These are phyloP conservation scores for Metschnikowia cubensis DNA, from an alignment of 805 yeast species.

Conservation along the genomic window DNA sequence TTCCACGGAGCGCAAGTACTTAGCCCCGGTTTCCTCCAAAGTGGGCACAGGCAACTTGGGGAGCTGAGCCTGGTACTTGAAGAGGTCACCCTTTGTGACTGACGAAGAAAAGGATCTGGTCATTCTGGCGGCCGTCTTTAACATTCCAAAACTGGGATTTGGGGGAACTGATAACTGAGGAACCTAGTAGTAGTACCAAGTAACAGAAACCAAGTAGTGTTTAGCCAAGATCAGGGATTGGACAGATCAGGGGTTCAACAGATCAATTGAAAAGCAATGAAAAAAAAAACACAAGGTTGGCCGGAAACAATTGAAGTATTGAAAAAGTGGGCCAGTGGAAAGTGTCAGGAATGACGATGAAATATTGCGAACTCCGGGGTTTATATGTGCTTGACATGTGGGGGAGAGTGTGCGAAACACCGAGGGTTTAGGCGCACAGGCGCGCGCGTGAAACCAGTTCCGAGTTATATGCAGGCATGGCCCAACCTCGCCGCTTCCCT, in stretches of 20 bases:
- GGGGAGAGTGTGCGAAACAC: neutral
- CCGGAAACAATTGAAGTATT: neutral
- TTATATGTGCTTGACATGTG: slow-evolving; percentile 1
- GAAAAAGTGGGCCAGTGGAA: neutral
- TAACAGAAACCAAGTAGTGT: neutral
- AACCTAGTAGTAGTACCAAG: too few relatives aligned
- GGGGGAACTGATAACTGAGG: neutral
- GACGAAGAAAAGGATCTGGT: slow-evolving; percentile 22
- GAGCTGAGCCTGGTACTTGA: slow-evolving; percentile 63
- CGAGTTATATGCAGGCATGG: neutral
- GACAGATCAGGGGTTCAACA: neutral
- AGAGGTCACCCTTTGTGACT: slow-evolving; percentile 59
- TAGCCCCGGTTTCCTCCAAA: slow-evolving; percentile 61
- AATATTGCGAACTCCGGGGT: slow-evolving; percentile 2
- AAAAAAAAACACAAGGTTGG: neutral
- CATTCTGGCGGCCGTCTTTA: slow-evolving; percentile 16
- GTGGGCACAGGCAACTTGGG: slow-evolving; percentile 89
- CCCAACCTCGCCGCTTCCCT: neutral
- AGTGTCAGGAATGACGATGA: neutral
- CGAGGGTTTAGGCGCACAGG: slow-evolving; percentile 1
- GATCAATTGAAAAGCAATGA: neutral
- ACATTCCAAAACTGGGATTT: slow-evolving; percentile 8
- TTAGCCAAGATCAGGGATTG: too few relatives aligned
- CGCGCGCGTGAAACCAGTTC: neutral
- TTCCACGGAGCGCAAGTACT: slow-evolving; percentile 66